Conservation (phyloP, 306 rosid genomes). For the Prunus kanzakura region DNA sequence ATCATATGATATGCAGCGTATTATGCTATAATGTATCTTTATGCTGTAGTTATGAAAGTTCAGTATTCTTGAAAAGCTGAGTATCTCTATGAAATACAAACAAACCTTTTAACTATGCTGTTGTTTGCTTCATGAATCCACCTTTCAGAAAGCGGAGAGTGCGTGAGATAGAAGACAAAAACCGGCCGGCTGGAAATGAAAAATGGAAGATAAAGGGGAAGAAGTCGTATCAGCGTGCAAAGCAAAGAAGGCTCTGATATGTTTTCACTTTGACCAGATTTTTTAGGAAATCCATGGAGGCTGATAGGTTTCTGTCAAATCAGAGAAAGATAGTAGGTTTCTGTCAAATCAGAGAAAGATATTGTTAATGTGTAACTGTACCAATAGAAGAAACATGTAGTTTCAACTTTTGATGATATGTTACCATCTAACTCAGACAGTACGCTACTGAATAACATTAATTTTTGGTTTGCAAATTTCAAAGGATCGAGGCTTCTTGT, state of each 20-base stretch:
- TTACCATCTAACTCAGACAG: not conserved
- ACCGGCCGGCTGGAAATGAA: slow-evolving; percentile 59
- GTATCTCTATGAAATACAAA: not conserved
- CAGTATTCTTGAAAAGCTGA: not conserved
- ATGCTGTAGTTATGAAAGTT: not conserved
- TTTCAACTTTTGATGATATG: not conserved
- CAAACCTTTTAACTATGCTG: not conserved
- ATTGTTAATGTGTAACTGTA: not conserved
- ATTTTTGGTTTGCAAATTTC: not conserved
- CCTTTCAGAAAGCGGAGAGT: slow-evolving; percentile 72
- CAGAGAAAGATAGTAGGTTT: not conserved
- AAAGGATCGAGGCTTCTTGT: no score
- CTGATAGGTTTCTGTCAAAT: not conserved
- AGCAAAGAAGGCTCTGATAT: slow-evolving; percentile 53
- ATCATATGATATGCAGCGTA: not conserved
- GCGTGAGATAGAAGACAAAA: slow-evolving; percentile 68
- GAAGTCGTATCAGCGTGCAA: slow-evolving; percentile 56
- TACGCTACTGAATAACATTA: not conserved
- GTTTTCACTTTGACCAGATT: not conserved
- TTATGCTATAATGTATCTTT: not conserved
- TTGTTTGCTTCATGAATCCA: slow-evolving; percentile 5
- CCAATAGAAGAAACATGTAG: not conserved
- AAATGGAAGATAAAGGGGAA: slow-evolving; percentile 77
- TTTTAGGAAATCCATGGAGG: not conserved
- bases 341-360: not conserved